Base-by-base conservation (phyloP, 768 basidiomycete species). In the Rubroboletus pulcherrimus region DNA sequence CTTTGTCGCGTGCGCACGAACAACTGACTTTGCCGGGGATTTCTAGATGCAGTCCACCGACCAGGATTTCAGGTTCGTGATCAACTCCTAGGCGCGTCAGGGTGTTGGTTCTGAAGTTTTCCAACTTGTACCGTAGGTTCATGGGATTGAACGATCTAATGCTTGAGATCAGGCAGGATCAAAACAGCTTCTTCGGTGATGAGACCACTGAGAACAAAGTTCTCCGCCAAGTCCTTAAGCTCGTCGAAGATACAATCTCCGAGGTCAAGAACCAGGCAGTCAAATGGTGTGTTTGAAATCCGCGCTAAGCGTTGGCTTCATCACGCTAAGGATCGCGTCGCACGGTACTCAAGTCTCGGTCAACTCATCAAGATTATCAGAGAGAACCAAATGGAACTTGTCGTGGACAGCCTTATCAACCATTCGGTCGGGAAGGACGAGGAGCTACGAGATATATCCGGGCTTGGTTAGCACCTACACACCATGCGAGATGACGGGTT, bases 231-330 rank as follows among this genome's bases (percentile, higher is more conserved):
- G 93, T 98, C 1, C 78, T 98, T 41, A 77, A 83, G 34, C 81
- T 98, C 19, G 87, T 98, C 5, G 89, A 91, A 67, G 97, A 99
- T 75, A 89, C 87, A 73, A 98, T 95, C 62, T 93, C 93, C 8
- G 97, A 99, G 77, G 97, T 98, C 60, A 98, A 98, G 78, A 97
- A 97, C 66, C 89, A 92, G 70, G 93, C 93, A 2, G 96, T 97
- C 11, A 93, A 95, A 76, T 95, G 93, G 96, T 91, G 63, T 69
- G 34, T 46, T n/a, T 37, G 2, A 39, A 26, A 19, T 49, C 24
- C 34, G 11, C 11, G 52, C 33, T 21, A 34, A 17, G 21, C 26
- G 1, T 21, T 44, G 14, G 19, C 17, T 53, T 54, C 41, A 38
- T 54, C 29, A 43, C 43, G 15, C 17, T 57, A 49, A 61, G 43